Evolutionary conservation across 192 early-diverging fungal species (phyloP), one percentile per base, ranked within the genome.

Genomic region (Linnemannia elongata): DNA sequence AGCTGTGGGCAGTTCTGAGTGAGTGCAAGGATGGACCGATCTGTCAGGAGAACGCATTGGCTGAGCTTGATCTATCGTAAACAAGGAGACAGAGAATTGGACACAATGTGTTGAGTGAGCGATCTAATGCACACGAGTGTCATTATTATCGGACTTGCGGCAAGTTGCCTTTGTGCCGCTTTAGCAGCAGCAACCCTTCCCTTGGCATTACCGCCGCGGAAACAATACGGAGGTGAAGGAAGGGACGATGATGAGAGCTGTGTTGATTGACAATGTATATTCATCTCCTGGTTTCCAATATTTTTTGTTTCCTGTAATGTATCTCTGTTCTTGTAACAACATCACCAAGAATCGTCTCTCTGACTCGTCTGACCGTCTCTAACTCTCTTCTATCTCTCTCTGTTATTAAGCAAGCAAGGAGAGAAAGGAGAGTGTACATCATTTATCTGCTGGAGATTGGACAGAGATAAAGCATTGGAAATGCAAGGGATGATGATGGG

Each of bases 21-120:
- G n/a, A 93, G 88, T 30, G 89, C 78, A 33, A 91, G 49, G 15
- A 90, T 84, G 41, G 90, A 90, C 33, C 76, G 69, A 33, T 92
- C 90, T 36, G 91, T 92, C 54, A 93, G 69, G 22, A 88, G 82
- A 5, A 79, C 76, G 76, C 91, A 93, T 70, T 89, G 88, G 76
- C 85, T 92, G 33, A 93, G 80, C 77, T 92, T 93, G 70, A 93
- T 92, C 92, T 93, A 80, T 60, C 13, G 12, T 18, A 41, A 30
- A 49, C 41, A 18, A 38, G 49, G 47, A 49, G 22, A 22, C 35
- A 71, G 38, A 44, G 57, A 78, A 38, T 33, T 10, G 30, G 10
- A 15, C 3, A 4, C 3, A 35, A 66, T 15, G 38, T 33, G 60
- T 30, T 33, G 27, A 66, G 60, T 66, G 60, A 66, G 60, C 60